Conservation (phyloP, 805 yeast genomes). For the Cyberlindnera subsufficiens region DNA sequence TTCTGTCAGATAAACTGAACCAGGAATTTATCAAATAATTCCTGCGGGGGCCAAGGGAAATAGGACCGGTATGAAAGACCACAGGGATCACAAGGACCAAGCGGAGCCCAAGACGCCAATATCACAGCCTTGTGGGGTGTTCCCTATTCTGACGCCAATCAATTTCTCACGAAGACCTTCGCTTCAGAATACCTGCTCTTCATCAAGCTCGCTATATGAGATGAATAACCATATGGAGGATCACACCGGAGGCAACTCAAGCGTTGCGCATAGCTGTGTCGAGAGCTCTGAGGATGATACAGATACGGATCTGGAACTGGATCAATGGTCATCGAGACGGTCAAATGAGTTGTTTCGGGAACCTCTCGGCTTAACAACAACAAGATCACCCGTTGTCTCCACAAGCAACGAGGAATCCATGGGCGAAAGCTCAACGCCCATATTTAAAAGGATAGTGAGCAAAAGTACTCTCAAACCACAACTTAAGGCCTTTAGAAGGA, state of each 20-base stretch:
- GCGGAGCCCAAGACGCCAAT: conserved; percentile 9
- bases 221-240: conserved; percentile 8
- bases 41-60: background rate
- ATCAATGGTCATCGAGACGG: conserved; percentile 3
- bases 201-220: conserved; percentile 15
- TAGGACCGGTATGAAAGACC: background rate
- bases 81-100: conserved; percentile 2
- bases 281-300: conserved; percentile 9
- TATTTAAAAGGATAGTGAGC: conserved; percentile 22
- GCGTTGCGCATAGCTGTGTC: conserved; percentile 4
- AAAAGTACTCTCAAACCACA: conserved; percentile 22
- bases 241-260: conserved; percentile 3
- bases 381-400: conserved; percentile 6
- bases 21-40: background rate
- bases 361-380: conserved; percentile 5
- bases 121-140: conserved; percentile 4
- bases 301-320: conserved; percentile 10
- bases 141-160: conserved; percentile 1
- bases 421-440: conserved; percentile 13
- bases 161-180: conserved; percentile 10
- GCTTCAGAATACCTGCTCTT: conserved; percentile 8
- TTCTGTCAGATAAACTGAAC: background rate
- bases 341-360: conserved; percentile 12
- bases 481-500: conserved; percentile 21
- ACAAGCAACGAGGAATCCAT: conserved; percentile 3